Conservation (phyloP, 2,329 filamentous ascomycete species). For the Aspergillus oerlinghausenensis region DNA sequence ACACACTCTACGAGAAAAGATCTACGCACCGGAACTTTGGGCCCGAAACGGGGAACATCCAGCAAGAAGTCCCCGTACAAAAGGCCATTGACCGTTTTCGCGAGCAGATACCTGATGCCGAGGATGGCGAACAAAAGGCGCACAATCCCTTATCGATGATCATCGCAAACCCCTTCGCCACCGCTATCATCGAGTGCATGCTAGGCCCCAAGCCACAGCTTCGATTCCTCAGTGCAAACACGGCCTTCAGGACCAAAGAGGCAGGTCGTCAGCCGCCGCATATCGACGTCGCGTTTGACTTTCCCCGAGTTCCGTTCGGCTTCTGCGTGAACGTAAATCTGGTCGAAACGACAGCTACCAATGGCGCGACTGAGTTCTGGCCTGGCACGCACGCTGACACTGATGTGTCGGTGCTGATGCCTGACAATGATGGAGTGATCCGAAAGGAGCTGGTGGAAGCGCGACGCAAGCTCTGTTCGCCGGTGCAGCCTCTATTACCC, state of each 20-base stretch:
- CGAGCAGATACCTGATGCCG: not conserved
- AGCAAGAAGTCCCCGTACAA: conserved; percentile 35
- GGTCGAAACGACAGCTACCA: conserved; percentile 41
- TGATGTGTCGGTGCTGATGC: conserved; percentile 20
- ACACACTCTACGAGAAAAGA: conserved; percentile 25
- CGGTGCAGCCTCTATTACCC: conserved; percentile 38
- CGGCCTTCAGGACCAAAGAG: conserved; percentile 33
- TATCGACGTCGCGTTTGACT: conserved; percentile 44
- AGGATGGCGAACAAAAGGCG: conserved; percentile 16
- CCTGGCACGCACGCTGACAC: conserved; percentile 45
- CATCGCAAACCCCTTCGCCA: conserved; percentile 37
- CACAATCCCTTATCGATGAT: conserved; percentile 11
- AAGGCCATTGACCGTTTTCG: conserved; percentile 29
- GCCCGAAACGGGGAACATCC: conserved; percentile 36
- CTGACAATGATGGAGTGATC: conserved; percentile 15
- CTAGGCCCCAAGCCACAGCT: conserved; percentile 35
- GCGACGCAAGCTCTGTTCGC: conserved; percentile 29
- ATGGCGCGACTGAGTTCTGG: conserved; percentile 51
- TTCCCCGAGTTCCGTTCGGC: conserved; percentile 48
- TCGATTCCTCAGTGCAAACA: conserved; percentile 39
- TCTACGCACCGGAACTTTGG: conserved; percentile 23
- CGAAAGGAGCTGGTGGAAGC: conserved; percentile 32
- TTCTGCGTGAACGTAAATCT: conserved; percentile 47
- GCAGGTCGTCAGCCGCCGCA: conserved; percentile 38
- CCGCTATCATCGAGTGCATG: conserved; percentile 32